Base-by-base conservation (phyloP, 306 rosid species). In the Gastrolobium bilobum region DNA sequence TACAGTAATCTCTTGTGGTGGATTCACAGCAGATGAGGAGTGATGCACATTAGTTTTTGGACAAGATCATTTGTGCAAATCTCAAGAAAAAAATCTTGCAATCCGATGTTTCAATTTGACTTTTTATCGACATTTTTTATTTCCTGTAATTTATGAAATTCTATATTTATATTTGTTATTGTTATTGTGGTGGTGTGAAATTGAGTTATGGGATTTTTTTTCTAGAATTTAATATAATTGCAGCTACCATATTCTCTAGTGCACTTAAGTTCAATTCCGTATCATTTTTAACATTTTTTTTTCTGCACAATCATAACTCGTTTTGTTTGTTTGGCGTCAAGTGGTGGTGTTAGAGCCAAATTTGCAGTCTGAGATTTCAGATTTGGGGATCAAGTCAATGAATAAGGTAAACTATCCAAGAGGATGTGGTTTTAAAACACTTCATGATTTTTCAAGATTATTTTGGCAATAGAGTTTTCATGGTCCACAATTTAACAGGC, bases 1-100 rank as follows among this genome's bases (percentile, higher is more conserved):
- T 87, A 75, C 14, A 88, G 78, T n/a, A 94, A 94, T 87, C 86
- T 92, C n/a, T 68, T 94, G 5, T 94, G 97, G 97, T 94, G 98
- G 98, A 81, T 90, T 78, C 97, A 92, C 62, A 92, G 97, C 76
- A 87, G 98, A 87, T 86, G 62, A 74, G 29, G 63, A n/a, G 6
- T 42, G 42, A 31, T 30, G 50, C 10, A 80, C 35, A 48, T 0
- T 31, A 35, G 20, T 38, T 69, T 70, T 37, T 78, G 68, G 40
- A 68, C 68, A 56, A 9, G 33, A 58, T 33, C 3, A 46, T 4
- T 11, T 37, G 46, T 29, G 57, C 58, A 30, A 8, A 37, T 3
- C 57, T 31, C 39, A 75, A 38, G 51, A 13, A 20, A 34, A 42
- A 11, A 10, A 29, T 20, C 3, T 39, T 58, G 81, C 7, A 48